Base-by-base conservation (phyloP, 306 rosid genomes). In the Sicyos edulis region DNA sequence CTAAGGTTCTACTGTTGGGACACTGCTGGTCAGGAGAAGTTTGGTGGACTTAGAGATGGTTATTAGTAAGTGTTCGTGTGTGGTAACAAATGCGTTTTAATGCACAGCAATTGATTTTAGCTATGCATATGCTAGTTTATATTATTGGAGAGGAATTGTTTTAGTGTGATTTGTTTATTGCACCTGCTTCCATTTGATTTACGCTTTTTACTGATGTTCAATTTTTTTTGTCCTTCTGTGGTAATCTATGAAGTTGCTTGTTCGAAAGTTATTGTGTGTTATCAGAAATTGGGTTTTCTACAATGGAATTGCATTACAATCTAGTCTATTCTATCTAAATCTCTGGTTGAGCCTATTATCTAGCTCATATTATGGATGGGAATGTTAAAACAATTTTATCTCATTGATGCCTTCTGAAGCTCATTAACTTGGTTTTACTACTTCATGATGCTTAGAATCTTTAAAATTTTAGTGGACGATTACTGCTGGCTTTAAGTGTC, bases 11-110 rank as follows among this genome's bases (percentile, higher is more conserved):
- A 77, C 56, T 77, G 80, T 24, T 77, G 80, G 80, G 80, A 77
- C 54, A 77, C 80, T 13, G 80, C 80, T 22, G 80, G 80, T 14
- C 80, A 77, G 71, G 80, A 77, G 80, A 77, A 71, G 75, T 71
- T 77, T 16, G 80, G 80, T 71, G 80, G 80, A 47, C 80, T 77
- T 55, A 42, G 80, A n/a, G 80, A 77, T 22, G 80, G 80, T 34
- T 77, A 77, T 22, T 77, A 77, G 80, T 77, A 53, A 16, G 80
- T 52, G 17, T 47, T 54, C 8, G 29, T 16, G 22, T 53, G 24
- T 70, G 8, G 29, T 34, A 16, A 16, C n/a, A 8, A 32, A 14
- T 21, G 37, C 2, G 26, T 67, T 15, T 6, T 13, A 34, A 45
- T 47, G 20, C 40, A 22, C 40, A 5, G 2, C 19, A 40, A 44